A percentile compares a stretch with the other conserved stretches of the same genome.
Conservation (phyloP, 2,329 filamentous ascomycete species). For the Purpureocillium lavendulum region DNA sequence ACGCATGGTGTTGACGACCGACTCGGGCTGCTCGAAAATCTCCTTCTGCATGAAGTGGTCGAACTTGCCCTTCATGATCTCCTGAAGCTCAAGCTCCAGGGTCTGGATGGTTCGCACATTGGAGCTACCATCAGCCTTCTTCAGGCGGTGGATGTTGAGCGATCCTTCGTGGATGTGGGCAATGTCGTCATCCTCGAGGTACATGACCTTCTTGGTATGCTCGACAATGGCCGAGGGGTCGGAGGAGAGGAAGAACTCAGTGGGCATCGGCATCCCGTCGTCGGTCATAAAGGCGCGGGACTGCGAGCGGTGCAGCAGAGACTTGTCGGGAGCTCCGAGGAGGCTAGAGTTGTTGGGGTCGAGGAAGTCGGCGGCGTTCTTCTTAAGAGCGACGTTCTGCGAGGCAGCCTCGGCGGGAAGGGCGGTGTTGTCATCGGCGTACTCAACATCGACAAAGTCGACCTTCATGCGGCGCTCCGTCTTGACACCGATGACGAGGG, state of each 20-base stretch:
- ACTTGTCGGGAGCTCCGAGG: conserved; percentile 91
- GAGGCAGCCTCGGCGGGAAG: conserved; percentile 90
- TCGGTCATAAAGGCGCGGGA: conserved; percentile 98
- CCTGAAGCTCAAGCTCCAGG: conserved; percentile 95
- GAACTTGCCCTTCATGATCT: conserved; percentile 99
- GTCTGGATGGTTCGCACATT: conserved; percentile 98
- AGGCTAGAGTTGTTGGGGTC: conserved; percentile 48
- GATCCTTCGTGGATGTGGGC: conserved; percentile 98
- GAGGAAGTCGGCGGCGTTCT: conserved; percentile 61
- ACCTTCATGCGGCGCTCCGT: conserved; percentile 99
- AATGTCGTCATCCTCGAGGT: conserved; percentile 99
- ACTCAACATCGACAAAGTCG: conserved; percentile 98
- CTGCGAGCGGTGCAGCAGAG: conserved; percentile 93
- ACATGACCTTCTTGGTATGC: conserved; percentile 99
- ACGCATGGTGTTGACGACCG: conserved; percentile 99
- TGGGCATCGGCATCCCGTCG: conserved; percentile 94
- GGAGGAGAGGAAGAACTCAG: conserved; percentile 98
- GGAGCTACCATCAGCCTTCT: conserved; percentile 92
- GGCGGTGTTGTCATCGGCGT: conserved; percentile 72
- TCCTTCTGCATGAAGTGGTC: conserved; percentile 99
- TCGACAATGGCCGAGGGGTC: conserved; percentile 97
- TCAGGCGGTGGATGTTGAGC: conserved; percentile 96
- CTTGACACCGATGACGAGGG: conserved; percentile 92
- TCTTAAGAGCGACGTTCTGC: conserved; percentile 95
- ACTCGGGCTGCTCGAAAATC: conserved; percentile 99